These are phyloP conservation scores for Aspergillus homomorphus DNA, from an alignment of 495 filamentous ascomycete species.

Conservation along the genomic window DNA sequence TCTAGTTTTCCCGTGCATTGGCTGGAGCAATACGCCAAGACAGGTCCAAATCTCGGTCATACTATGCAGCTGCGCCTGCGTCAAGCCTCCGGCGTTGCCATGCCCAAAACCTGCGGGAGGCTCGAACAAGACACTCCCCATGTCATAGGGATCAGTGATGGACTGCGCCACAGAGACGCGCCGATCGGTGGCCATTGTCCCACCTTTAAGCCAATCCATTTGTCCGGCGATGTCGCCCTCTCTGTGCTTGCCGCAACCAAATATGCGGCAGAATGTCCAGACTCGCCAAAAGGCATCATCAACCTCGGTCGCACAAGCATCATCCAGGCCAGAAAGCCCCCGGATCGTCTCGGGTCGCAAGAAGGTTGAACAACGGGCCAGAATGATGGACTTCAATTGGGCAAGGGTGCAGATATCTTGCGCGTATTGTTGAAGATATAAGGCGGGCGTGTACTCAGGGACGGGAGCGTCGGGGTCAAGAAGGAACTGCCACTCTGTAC, in stretches of 20 bases:
- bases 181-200: constrained; percentile 42
- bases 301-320: constrained; percentile 49
- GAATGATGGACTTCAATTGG: constrained; percentile 57
- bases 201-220: constrained; percentile 63
- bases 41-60: constrained; percentile 69
- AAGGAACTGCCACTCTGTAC: constrained; percentile 39
- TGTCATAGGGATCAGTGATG: constrained; percentile 48
- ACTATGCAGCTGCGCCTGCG: constrained; percentile 57
- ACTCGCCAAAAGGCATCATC: constrained; percentile 67
- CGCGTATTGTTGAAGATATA: constrained; percentile 55
- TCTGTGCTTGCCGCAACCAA: constrained; percentile 56
- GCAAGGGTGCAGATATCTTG: constrained; percentile 58
- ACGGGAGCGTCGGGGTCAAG: constrained; percentile 46
- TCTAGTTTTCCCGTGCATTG: constrained; percentile 53
- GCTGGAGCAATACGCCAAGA: constrained; percentile 54
- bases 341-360: constrained; percentile 56
- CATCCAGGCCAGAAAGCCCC: constrained; percentile 52
- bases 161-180: constrained; percentile 27
- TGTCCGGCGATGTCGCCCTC: constrained; percentile 63
- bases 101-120: constrained; percentile 56
- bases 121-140: constrained; percentile 53
- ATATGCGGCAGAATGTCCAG: constrained; percentile 69
- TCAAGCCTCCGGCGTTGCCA: constrained; percentile 57
- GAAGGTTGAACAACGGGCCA: constrained; percentile 56
- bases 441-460: constrained; percentile 54